phyloP scores from a whole-genome alignment of 495 filamentous ascomycete genomes.

The Penicillium robsamsonii region DNA sequence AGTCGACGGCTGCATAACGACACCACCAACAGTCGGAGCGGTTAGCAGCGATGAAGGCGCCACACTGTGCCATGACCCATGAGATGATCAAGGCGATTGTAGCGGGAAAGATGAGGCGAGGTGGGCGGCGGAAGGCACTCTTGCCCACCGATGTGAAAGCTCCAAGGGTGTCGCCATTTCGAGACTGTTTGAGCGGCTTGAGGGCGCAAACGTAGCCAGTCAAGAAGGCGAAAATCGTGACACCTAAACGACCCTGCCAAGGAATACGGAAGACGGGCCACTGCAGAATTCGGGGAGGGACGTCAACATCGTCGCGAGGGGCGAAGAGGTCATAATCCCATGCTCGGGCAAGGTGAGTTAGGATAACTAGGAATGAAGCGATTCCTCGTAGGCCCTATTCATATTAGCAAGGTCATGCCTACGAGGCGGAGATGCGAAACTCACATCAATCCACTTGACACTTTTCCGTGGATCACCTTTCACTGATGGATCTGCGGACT shows the following conservation, averaged over 20 bases:
- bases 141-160: constrained; percentile 56
- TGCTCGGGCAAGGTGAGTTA: constrained; percentile 63
- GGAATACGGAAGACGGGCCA: constrained; percentile 60
- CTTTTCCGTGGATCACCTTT: constrained; percentile 52
- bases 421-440: constrained; percentile 19
- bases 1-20: constrained; percentile 51
- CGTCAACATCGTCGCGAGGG: constrained; percentile 49
- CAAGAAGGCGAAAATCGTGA: constrained; percentile 65
- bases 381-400: constrained; percentile 64
- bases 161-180: constrained; percentile 51
- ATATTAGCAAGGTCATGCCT: not conserved
- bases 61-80: constrained; percentile 58
- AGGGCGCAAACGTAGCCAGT: constrained; percentile 69
- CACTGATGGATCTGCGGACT: constrained; percentile 24
- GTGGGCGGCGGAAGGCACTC: constrained; percentile 63
- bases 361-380: constrained; percentile 62
- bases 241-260: constrained; percentile 63
- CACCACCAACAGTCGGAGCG: constrained; percentile 62
- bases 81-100: constrained; percentile 57
- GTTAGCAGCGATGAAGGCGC: constrained; percentile 56
- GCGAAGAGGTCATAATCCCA: constrained; percentile 60
- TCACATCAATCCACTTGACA: constrained; percentile 71
- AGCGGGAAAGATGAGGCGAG: constrained; percentile 62
- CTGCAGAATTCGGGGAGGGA: constrained; percentile 54
- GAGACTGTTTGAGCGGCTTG: constrained; percentile 61